Base-by-base conservation (phyloP, 495 filamentous ascomycete genomes). In the Lindgomyces ingoldianus region DNA sequence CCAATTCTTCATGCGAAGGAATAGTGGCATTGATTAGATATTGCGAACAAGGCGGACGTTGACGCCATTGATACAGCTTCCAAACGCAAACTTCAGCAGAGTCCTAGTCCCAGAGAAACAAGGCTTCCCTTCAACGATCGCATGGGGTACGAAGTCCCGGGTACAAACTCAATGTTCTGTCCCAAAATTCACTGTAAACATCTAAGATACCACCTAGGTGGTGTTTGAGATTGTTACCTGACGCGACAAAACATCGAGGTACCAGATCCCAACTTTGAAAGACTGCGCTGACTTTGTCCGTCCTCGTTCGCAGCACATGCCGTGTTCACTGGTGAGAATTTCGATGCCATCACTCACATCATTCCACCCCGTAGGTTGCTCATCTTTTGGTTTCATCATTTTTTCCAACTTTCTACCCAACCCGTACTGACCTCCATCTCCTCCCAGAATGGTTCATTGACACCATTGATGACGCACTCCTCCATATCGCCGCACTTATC, bases 61-160 rank as follows among this genome's bases (percentile, higher is more conserved):
- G 19, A 18, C 4, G 21, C 14, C 29, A 22, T 22, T 27, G 55
- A 58, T 29, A 12, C 52, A 64, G 62, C 62, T 86, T 22, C 83
- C 85, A 25, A 64, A 60, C 36, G 27, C 14, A 14, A 74, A 80
- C 70, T 70, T 77, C 70, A 4, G 60, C 46, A 44, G 74, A 41
- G 52, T 65, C 16, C 46, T 66, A 0, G 45, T 57, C 8, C 57
- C 59, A 1, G 30, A 70, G 44, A 10, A 70, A 4, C 62, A 65
- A 49, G 67, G 67, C 4, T 21, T 33, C 18, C 62, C 56, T 1
- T 55, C 57, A 0, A 60, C 67, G 12, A 49, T 62, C 26, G 67
- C n/a, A 25, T 59, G 55, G 57, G 44, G n/a, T n/a, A n/a, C 27
- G 0, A 56, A 70, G 16, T 12, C 9, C n/a, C n/a, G n/a, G n/a